Conservation (phyloP, 306 rosid species). For the Vicia faba region DNA sequence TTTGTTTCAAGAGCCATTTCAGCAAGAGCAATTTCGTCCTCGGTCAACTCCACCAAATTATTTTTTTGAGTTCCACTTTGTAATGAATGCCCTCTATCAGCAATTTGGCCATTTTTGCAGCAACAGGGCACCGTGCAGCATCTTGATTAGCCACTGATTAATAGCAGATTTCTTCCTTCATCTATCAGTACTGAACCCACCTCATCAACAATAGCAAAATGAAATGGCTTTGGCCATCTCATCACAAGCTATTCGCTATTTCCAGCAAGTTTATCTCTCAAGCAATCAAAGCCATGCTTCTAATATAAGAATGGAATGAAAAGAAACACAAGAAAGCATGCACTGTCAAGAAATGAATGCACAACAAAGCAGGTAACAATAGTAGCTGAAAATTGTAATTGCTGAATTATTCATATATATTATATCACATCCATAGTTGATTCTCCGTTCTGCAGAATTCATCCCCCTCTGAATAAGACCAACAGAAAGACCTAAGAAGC, state of each 20-base stretch:
- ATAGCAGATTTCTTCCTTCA: conserved; percentile 95
- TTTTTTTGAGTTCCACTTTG: conserved; percentile 87
- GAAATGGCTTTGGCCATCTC: conserved; percentile 99
- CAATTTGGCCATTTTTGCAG: conserved; percentile 95
- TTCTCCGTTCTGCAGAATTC: conserved; percentile 66
- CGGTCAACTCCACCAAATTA: conserved; percentile 89
- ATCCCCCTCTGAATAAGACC: conserved; percentile 96
- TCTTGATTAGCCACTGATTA: conserved; percentile 94
- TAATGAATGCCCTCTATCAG: conserved; percentile 76
- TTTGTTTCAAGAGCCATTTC: conserved; percentile 92
- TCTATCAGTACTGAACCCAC: conserved; percentile 95
- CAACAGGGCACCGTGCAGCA: conserved; percentile 95
- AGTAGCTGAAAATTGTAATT: conserved; percentile 42
- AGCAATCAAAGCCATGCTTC: conserved; percentile 99
- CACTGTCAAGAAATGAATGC: conserved; percentile 27
- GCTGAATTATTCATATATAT: conserved; percentile 95
- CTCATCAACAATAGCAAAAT: conserved; percentile 97
- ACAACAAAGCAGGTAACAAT: conserved; percentile 28
- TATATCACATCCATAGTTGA: conserved; percentile 82
- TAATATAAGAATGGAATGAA: conserved; percentile 29
- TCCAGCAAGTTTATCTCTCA: conserved; percentile 96
- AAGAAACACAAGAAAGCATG: conserved; percentile 29
- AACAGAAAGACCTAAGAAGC: conserved; percentile 91
- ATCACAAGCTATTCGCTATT: conserved; percentile 81
- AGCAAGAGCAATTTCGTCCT: conserved; percentile 94